Evolutionary conservation across 2,329 filamentous ascomycete species (phyloP).

Genomic region (Pseudogymnoascus destructans): DNA sequence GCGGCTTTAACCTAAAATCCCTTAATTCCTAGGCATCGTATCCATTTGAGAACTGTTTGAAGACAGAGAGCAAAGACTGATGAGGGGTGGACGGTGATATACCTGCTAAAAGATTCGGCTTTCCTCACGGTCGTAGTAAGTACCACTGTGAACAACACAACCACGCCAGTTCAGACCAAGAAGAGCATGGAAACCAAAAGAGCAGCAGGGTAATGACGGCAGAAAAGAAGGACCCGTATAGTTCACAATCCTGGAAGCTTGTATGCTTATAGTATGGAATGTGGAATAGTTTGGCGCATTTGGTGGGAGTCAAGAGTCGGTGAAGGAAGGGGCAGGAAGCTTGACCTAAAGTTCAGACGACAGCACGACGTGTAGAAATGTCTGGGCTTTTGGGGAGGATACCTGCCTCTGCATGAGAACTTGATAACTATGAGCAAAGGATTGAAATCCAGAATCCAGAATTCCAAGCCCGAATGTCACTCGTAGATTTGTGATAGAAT

Average conservation of each 20-base stretch:
- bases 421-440: neutral
- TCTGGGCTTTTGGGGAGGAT: neutral
- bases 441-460: neutral
- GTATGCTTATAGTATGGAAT: neutral
- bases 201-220: neutral
- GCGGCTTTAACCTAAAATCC: slow-evolving; percentile 1
- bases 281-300: neutral
- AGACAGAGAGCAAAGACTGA: neutral
- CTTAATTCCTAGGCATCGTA: slow-evolving; percentile 7
- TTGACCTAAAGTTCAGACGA: slow-evolving; percentile 2
- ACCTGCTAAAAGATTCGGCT: neutral
- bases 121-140: neutral
- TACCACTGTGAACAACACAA: neutral
- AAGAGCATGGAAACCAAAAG: neutral
- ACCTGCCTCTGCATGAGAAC: neutral
- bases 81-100: neutral
- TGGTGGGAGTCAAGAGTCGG: neutral
- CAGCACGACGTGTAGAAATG: neutral
- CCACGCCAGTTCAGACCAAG: neutral
- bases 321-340: neutral
- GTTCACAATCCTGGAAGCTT: neutral
- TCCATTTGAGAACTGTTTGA: neutral
- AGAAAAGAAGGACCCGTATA: neutral
- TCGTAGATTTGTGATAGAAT: slow-evolving; percentile 4
- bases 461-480: neutral